Evolutionary conservation across 2,329 filamentous ascomycete genomes (phyloP).

Genomic region (Diaporthe vaccinii): DNA sequence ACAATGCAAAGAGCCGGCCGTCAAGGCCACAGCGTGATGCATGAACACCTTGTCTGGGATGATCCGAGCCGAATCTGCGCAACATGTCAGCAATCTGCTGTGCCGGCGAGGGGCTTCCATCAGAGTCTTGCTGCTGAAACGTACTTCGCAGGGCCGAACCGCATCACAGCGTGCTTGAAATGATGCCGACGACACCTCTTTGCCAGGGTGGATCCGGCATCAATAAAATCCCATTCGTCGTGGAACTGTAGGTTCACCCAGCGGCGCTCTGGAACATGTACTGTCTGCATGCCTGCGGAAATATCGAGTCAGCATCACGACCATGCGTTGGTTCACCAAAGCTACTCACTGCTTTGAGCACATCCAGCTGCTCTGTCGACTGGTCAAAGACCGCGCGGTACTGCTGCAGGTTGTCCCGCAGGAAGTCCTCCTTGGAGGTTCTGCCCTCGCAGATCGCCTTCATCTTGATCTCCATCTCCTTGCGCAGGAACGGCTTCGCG

Average conservation of each 20-base stretch:
- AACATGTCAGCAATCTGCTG: background rate
- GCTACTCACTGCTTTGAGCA: constrained; percentile 71
- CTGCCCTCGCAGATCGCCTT: constrained; percentile 94
- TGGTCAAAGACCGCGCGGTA: constrained; percentile 90
- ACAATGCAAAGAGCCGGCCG: background rate
- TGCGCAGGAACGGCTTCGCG: constrained; percentile 94
- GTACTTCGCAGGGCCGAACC: background rate
- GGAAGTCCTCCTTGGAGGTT: constrained; percentile 79
- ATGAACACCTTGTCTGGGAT: background rate
- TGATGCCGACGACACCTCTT: background rate
- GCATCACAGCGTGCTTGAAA: background rate
- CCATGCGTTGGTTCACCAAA: constrained; percentile 11
- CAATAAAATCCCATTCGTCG: background rate
- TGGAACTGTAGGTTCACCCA: background rate
- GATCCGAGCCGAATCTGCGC: background rate
- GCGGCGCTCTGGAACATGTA: constrained; percentile 59
- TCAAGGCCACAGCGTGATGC: background rate
- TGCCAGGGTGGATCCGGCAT: background rate
- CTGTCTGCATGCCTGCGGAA: constrained; percentile 64
- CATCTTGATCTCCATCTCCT: constrained; percentile 98
- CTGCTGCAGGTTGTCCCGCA: constrained; percentile 86
- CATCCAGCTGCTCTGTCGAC: constrained; percentile 80
- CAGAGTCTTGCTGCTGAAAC: background rate
- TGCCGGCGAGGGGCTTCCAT: background rate
- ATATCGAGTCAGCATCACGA: constrained; percentile 39